These are phyloP conservation scores for Naganishia onofrii DNA, from an alignment of 768 basidiomycete species.

Conservation along the genomic window DNA sequence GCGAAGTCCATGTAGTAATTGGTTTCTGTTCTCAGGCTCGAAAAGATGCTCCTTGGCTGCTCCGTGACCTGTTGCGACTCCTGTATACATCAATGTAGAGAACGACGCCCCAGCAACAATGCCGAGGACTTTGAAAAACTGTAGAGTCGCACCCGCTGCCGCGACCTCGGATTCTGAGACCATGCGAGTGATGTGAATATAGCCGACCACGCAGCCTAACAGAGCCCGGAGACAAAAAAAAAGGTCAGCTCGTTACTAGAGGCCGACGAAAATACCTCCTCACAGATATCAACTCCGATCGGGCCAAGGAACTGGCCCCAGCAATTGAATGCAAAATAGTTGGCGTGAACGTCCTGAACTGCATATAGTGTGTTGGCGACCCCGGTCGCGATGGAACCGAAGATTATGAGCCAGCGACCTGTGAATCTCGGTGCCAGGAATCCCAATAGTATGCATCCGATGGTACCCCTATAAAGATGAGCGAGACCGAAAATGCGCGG, in stretches of 20 bases:
- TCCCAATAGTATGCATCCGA: background rate
- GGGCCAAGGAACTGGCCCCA: background rate
- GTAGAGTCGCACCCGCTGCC: constrained; percentile 1
- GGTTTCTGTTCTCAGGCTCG: background rate
- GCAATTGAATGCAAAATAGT: background rate
- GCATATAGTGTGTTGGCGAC: background rate
- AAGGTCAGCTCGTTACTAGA: background rate
- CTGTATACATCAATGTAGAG: background rate
- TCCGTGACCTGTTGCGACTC: background rate
- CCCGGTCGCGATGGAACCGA: background rate
- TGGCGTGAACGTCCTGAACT: background rate
- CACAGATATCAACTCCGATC: background rate
- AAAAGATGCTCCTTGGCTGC: background rate
- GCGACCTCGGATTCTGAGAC: background rate
- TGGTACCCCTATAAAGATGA: background rate
- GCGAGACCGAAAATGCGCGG: background rate
- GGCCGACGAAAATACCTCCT: background rate
- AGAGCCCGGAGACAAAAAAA: background rate
- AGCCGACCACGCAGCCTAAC: background rate
- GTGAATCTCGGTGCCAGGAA: background rate
- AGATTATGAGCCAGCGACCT: background rate
- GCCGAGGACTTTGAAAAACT: background rate
- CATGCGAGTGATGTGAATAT: constrained; percentile 2
- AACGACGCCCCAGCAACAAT: background rate
- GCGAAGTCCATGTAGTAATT: background rate